phyloP scores from a whole-genome alignment of 305 asterid genomes.

The Fraxinus greggii region DNA sequence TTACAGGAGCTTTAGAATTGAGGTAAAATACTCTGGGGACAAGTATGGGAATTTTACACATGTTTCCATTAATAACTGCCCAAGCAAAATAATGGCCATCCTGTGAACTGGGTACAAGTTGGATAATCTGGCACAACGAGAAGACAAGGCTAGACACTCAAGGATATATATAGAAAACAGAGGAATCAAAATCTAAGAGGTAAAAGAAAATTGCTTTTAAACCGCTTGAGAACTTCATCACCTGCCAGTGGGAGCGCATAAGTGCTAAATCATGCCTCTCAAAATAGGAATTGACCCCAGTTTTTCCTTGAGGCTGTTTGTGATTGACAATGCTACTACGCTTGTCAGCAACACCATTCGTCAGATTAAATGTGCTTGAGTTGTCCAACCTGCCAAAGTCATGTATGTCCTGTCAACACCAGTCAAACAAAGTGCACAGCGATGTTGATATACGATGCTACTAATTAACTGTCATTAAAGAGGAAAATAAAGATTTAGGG shows the following conservation, averaged over 20 bases:
- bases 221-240: slow-evolving; percentile 35
- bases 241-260: slow-evolving; percentile 94
- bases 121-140: slow-evolving; percentile 66
- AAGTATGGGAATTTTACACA: slow-evolving; percentile 76
- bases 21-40: slow-evolving; percentile 89
- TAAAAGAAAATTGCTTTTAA: slow-evolving; percentile 16
- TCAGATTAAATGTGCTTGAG: slow-evolving; percentile 38
- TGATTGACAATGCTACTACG: slow-evolving; percentile 37
- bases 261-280: slow-evolving; percentile 80
- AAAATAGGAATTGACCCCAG: slow-evolving; percentile 75
- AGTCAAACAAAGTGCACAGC: slow-evolving; percentile 24
- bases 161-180: slow-evolving; percentile 16
- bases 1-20: slow-evolving; percentile 91
- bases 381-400: slow-evolving; percentile 50
- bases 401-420: slow-evolving; percentile 20
- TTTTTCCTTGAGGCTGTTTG: slow-evolving; percentile 52
- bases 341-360: slow-evolving; percentile 39
- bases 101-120: slow-evolving; percentile 68
- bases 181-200: slow-evolving; percentile 14
- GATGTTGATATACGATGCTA: slow-evolving; percentile 10
- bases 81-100: slow-evolving; percentile 88
- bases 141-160: slow-evolving; percentile 29
- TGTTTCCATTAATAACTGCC: slow-evolving; percentile 80
- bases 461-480: background rate
- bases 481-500: slow-evolving; percentile 9